These are phyloP conservation scores for Pistacia vera DNA, from an alignment of 345 rosid genomes.

Conservation along the genomic window DNA sequence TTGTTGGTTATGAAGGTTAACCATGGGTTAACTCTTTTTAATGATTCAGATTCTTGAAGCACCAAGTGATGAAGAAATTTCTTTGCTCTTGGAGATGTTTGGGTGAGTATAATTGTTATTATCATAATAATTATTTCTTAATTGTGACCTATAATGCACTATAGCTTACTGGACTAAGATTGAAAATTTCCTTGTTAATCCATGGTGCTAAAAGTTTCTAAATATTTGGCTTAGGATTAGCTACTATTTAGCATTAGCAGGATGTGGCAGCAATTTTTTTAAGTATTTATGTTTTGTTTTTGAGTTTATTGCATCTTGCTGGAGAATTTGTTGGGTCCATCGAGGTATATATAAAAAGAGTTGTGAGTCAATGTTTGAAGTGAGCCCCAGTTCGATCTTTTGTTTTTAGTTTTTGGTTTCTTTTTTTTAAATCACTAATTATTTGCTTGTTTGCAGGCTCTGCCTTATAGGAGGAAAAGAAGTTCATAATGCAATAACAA, in stretches of 20 bases:
- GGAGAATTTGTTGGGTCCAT: conserved; percentile 2
- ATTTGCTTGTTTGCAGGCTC: conserved; percentile 44
- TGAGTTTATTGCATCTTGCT: conserved; percentile 11
- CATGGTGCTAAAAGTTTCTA: conserved; percentile 2
- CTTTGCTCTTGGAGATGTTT: conserved; percentile 82
- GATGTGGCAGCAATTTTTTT: background rate
- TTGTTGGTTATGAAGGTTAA: conserved; percentile 24
- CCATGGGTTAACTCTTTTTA: conserved; percentile 22
- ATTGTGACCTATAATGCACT: conserved; percentile 7
- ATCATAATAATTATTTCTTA: conserved; percentile 5
- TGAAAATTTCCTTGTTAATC: background rate
- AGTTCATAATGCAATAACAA: conserved; percentile 88
- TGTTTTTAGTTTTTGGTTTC: background rate
- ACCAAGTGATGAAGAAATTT: conserved; percentile 87
- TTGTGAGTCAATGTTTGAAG: background rate
- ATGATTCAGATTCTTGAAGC: conserved; percentile 90
- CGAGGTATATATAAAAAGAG: background rate
- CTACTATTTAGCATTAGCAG: background rate
- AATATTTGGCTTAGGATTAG: background rate
- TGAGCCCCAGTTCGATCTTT: conserved; percentile 5
- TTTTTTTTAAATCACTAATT: background rate
- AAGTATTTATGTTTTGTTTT: background rate
- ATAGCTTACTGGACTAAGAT: background rate
- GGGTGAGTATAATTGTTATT: conserved; percentile 52
- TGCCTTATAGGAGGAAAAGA: conserved; percentile 95